Conservation (phyloP, 306 rosid genomes). For the Vachellia collinsii region DNA sequence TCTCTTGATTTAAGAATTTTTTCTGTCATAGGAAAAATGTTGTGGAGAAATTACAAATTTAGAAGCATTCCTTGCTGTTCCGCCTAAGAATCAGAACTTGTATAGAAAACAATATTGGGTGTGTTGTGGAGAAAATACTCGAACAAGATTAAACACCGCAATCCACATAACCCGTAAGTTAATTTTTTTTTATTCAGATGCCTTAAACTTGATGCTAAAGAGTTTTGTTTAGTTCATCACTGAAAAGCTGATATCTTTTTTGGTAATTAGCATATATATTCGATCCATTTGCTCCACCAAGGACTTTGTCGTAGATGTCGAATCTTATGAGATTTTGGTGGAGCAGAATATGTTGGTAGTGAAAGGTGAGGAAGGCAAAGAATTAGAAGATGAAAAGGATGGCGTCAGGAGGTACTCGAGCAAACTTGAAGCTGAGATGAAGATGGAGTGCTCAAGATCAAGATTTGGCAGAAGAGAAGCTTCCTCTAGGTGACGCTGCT, state of each 20-base stretch:
- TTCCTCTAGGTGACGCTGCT: too few species aligned
- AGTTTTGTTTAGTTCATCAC: background rate
- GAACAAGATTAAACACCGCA: too few species aligned
- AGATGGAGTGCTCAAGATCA: constrained; percentile 72
- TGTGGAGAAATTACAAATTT: constrained; percentile 22
- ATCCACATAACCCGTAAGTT: too few species aligned
- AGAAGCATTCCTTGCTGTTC: constrained; percentile 27
- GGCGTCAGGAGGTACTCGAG: constrained; percentile 52
- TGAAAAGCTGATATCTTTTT: too few species aligned
- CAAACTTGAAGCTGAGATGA: constrained; percentile 81
- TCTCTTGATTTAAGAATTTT: background rate
- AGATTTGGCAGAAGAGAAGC: constrained; percentile 4
- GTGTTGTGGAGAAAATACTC: background rate
- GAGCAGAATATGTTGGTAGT: constrained; percentile 69
- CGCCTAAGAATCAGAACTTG: constrained; percentile 29
- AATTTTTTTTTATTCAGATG: too few species aligned
- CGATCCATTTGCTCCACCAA: constrained; percentile 67
- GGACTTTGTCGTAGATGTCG: constrained; percentile 78
- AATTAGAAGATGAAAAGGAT: constrained; percentile 42
- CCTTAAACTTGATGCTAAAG: too few species aligned
- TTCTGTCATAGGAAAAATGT: constrained; percentile 29
- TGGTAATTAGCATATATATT: constrained; percentile 50
- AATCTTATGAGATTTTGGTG: constrained; percentile 68
- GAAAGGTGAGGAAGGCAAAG: constrained; percentile 57
- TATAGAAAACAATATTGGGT: background rate